phyloP scores from a whole-genome alignment of 108 stramenopile species.

The Mayamaea pseudoterrestris region DNA sequence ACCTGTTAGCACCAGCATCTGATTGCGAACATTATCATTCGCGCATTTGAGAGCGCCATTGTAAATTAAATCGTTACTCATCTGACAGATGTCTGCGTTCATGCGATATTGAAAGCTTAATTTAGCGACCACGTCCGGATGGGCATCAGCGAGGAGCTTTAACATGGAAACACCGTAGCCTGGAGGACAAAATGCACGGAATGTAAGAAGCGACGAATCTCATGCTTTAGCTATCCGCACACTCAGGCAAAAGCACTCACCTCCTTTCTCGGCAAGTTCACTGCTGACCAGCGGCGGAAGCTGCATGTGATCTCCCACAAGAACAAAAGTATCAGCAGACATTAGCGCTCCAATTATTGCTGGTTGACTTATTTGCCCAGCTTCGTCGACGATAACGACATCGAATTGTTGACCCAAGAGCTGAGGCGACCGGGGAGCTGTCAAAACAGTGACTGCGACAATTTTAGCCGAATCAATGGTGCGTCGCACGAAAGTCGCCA shows the following conservation, averaged over 20 bases:
- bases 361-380: constrained; percentile 93
- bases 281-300: constrained; percentile 90
- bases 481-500: constrained; percentile 29
- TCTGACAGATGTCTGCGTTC: constrained; percentile 79
- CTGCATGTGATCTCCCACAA: constrained; percentile 97
- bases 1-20: constrained; percentile 29
- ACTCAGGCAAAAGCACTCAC: constrained; percentile 19
- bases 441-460: constrained; percentile 77
- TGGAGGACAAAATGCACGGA: constrained; percentile 7
- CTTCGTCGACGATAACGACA: constrained; percentile 97
- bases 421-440: constrained; percentile 62
- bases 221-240: neutral
- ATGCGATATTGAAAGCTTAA: constrained; percentile 94
- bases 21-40: constrained; percentile 47
- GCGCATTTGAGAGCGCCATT: constrained; percentile 77
- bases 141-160: constrained; percentile 67
- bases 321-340: constrained; percentile 75
- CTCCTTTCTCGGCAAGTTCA: constrained; percentile 67
- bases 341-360: constrained; percentile 80
- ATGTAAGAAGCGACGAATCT: neutral
- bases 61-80: constrained; percentile 85
- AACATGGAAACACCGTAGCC: constrained; percentile 90
- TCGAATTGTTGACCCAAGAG: constrained; percentile 79
- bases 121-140: constrained; percentile 67
- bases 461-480: constrained; percentile 54